These are phyloP conservation scores for Onygena corvina DNA, from an alignment of 2,329 filamentous ascomycete species.

Conservation along the genomic window DNA sequence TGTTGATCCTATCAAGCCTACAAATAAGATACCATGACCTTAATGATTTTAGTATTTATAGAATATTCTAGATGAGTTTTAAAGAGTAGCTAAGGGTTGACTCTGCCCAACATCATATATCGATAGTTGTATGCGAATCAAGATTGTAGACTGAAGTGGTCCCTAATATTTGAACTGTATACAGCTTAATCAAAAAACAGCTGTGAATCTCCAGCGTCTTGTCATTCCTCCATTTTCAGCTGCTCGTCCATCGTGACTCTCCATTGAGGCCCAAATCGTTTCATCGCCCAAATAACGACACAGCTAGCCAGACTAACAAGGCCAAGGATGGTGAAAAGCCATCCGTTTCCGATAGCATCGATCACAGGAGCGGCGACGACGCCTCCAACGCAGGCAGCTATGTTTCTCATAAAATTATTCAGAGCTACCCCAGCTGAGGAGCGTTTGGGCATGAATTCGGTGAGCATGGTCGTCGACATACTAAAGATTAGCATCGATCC, in stretches of 20 bases:
- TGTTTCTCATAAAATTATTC: slow-evolving; percentile 72
- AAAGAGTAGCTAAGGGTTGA: too few species aligned
- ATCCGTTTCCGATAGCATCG: slow-evolving; percentile 58
- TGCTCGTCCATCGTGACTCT: slow-evolving; percentile 47
- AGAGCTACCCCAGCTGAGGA: slow-evolving; percentile 63
- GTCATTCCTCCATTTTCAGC: slow-evolving; percentile 4
- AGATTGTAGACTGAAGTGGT: too few species aligned
- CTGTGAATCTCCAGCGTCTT: not conserved
- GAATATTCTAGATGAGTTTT: too few species aligned
- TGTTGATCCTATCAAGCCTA: too few species aligned
- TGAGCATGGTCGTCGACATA: slow-evolving; percentile 67
- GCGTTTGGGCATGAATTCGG: slow-evolving; percentile 64
- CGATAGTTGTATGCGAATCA: too few species aligned
- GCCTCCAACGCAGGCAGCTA: slow-evolving; percentile 59
- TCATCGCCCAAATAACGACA: slow-evolving; percentile 50
- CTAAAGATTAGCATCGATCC: slow-evolving; percentile 70
- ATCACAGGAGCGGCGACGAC: slow-evolving; percentile 61
- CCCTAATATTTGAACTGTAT: too few species aligned
- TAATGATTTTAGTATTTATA: too few species aligned
- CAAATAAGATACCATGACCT: too few species aligned
- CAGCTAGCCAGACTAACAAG: slow-evolving; percentile 47
- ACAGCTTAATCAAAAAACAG: too few species aligned
- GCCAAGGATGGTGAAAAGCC: slow-evolving; percentile 56
- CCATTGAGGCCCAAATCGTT: slow-evolving; percentile 51
- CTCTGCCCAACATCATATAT: too few species aligned